phyloP scores from a whole-genome alignment of 2,329 filamentous ascomycete species.

The Venturia effusa region DNA sequence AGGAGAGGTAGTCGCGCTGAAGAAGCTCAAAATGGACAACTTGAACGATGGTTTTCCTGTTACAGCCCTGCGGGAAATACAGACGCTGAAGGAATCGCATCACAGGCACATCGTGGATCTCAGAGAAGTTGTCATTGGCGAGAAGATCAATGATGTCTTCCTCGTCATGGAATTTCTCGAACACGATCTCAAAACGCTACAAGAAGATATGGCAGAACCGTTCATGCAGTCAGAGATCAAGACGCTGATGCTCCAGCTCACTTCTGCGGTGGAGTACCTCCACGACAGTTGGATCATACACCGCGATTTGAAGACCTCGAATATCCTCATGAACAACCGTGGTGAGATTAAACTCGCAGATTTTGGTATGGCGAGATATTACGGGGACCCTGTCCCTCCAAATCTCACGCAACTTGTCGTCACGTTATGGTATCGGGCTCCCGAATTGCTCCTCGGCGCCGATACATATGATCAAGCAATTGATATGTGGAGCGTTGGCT shows the following conservation, averaged over 20 bases:
- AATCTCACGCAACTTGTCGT: slow-evolving; percentile 88
- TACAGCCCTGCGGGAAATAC: slow-evolving; percentile 86
- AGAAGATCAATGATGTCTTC: slow-evolving; percentile 58
- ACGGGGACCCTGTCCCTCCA: slow-evolving; percentile 60
- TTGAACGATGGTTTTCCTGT: slow-evolving; percentile 77
- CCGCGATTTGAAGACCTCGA: slow-evolving; percentile 87
- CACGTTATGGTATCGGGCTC: slow-evolving; percentile 91
- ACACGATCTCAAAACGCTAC: slow-evolving; percentile 87
- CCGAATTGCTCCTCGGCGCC: slow-evolving; percentile 78
- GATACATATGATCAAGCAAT: slow-evolving; percentile 63
- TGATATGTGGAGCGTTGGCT: slow-evolving; percentile 94
- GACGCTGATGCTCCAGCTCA: slow-evolving; percentile 74
- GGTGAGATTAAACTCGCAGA: slow-evolving; percentile 93
- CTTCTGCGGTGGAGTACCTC: slow-evolving; percentile 70
- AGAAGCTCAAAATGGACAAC: slow-evolving; percentile 82
- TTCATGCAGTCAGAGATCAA: slow-evolving; percentile 91
- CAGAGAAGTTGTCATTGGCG: slow-evolving; percentile 73
- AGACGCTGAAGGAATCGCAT: slow-evolving; percentile 69
- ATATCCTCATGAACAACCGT: slow-evolving; percentile 89
- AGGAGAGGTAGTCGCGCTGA: slow-evolving; percentile 77
- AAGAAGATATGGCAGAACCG: slow-evolving; percentile 88
- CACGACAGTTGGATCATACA: slow-evolving; percentile 83
- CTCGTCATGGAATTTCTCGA: slow-evolving; percentile 96
- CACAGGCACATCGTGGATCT: slow-evolving; percentile 77
- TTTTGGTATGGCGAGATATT: slow-evolving; percentile 94